Evolutionary conservation across 208 protist species (phyloP).

Genomic region (Acanthamoeba royreba): DNA sequence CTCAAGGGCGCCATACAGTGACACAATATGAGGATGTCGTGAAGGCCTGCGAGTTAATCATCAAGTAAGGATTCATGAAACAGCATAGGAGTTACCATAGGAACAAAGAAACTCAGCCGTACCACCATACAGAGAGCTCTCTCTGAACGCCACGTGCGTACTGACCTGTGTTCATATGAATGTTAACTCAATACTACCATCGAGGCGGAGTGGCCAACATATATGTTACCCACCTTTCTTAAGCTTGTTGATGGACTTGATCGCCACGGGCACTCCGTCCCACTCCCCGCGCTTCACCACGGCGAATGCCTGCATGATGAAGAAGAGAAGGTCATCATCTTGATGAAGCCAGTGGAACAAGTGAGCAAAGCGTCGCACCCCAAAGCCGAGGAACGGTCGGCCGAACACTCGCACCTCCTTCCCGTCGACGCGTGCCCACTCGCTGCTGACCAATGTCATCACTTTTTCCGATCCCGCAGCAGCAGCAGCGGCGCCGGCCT

Average conservation of each 20-base stretch:
- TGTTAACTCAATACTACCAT: too few species aligned
- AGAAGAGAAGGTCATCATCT: background rate
- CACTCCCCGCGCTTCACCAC: constrained; percentile 15
- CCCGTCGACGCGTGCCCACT: background rate
- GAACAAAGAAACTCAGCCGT: background rate
- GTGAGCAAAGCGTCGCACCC: background rate
- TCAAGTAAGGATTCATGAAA: too few species aligned
- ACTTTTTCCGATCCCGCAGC: background rate
- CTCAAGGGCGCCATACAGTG: constrained; percentile 27
- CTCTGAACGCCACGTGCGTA: background rate
- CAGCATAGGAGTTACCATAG: background rate
- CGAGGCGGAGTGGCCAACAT: too few species aligned
- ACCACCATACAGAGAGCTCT: constrained; percentile 37
- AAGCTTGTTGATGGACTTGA: constrained; percentile 48
- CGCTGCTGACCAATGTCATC: background rate
- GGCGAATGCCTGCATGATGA: background rate
- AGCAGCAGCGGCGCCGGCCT: background rate
- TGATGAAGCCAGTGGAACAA: background rate
- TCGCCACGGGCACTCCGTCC: background rate
- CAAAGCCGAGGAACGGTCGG: background rate
- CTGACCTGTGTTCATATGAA: too few species aligned
- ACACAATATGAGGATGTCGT: constrained; percentile 25
- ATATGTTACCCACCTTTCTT: background rate
- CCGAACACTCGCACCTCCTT: background rate
- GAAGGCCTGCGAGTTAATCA: background rate